These are phyloP conservation scores for Avicennia marina DNA, from an alignment of 257 asterid species.

Conservation along the genomic window DNA sequence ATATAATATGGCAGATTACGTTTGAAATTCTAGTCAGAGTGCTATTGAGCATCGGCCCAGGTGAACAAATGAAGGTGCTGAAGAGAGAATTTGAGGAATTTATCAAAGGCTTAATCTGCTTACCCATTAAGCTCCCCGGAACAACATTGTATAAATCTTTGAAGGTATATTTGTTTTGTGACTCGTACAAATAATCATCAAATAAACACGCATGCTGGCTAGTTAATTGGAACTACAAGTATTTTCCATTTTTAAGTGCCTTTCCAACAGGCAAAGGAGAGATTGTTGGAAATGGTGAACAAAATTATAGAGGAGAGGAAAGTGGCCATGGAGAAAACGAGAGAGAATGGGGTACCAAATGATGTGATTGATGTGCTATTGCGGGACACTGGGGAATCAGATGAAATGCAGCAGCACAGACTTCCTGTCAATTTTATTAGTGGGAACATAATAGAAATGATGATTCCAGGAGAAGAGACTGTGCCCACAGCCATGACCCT, in stretches of 20 bases:
- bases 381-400: conserved; percentile 46
- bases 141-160: conserved; percentile 78
- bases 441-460: conserved; percentile 81
- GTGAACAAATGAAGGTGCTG: conserved; percentile 62
- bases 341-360: conserved; percentile 21
- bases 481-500: conserved; percentile 84
- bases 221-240: not conserved
- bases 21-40: conserved; percentile 77
- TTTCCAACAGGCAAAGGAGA: conserved; percentile 59
- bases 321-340: conserved; percentile 25
- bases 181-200: too few relatives aligned
- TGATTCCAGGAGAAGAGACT: conserved; percentile 95
- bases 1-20: conserved; percentile 48
- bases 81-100: conserved; percentile 76
- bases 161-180: conserved; percentile 44
- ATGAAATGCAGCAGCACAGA: conserved; percentile 31
- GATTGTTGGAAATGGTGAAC: conserved; percentile 49
- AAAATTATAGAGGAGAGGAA: conserved; percentile 52
- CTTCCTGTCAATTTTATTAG: conserved; percentile 56
- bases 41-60: conserved; percentile 70
- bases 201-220: too few relatives aligned
- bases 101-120: conserved; percentile 81
- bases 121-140: conserved; percentile 90
- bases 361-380: conserved; percentile 72
- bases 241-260: not conserved